Evolutionary conservation across 108 stramenopile genomes (phyloP).

Genomic region (Aurantiochytrium sp.): DNA sequence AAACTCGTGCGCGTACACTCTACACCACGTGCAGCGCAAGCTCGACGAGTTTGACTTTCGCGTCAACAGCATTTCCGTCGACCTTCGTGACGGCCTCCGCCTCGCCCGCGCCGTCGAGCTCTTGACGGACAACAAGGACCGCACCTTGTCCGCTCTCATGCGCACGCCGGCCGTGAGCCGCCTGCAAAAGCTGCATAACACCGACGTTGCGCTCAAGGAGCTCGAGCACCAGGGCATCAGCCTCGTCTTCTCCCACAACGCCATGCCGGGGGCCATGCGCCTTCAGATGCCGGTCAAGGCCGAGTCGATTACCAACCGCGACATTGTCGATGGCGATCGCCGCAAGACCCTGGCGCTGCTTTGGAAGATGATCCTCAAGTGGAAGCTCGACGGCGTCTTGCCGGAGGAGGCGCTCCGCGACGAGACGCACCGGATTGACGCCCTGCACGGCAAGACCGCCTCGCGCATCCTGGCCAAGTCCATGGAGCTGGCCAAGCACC

Average conservation of each 20-base stretch:
- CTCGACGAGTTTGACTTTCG: conserved; percentile 83
- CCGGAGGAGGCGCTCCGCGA: conserved; percentile 32
- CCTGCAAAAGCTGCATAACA: conserved; percentile 85
- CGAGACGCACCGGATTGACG: not conserved
- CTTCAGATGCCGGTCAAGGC: not conserved
- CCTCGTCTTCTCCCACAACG: not conserved
- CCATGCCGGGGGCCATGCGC: not conserved
- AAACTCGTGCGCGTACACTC: conserved; percentile 64
- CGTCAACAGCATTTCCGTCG: conserved; percentile 72
- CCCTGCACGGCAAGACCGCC: not conserved
- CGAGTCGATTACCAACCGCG: conserved; percentile 34
- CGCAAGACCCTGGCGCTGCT: conserved; percentile 42
- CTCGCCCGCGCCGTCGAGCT: conserved; percentile 74
- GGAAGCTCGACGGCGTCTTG: conserved; percentile 42
- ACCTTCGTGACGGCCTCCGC: conserved; percentile 87
- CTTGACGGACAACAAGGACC: conserved; percentile 46
- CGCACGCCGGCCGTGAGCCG: conserved; percentile 80
- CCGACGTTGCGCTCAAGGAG: conserved; percentile 59
- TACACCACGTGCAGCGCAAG: conserved; percentile 70
- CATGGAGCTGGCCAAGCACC: not conserved
- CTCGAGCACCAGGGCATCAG: conserved; percentile 23
- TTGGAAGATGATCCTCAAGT: conserved; percentile 50
- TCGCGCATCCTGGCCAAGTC: not conserved
- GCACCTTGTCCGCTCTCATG: conserved; percentile 55
- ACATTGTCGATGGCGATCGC: conserved; percentile 50